Evolutionary conservation across 495 filamentous ascomycete genomes (phyloP), one percentile per base, ranked within the genome.

Genomic region (Penicillium arizonense): DNA sequence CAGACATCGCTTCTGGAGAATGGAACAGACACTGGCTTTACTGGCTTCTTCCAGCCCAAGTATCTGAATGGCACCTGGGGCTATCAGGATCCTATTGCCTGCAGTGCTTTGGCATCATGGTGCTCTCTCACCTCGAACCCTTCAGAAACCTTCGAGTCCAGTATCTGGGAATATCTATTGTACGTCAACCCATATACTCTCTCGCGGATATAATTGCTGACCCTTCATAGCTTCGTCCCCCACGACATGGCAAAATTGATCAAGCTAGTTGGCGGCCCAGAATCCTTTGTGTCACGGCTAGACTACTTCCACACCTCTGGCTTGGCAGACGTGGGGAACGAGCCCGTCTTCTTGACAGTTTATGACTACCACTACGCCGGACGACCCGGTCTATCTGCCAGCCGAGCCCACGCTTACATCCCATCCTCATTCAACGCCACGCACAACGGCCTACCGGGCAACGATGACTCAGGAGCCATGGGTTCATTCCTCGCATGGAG

Each of bases 291-390:
- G 18, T 61, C 74, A 16, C 82, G 86, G 1, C 77, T 91, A 0
- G 69, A 83, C 64, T 90, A 83, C 70, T 75, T 89, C 21, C 87
- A 89, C 62, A 79, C 83, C 49, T 80, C 82, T 4, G 74, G 74
- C 0, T 77, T 90, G 1, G 82, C 84, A 24, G 85, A 89, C 55
- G 84, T 89, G 37, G 82, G 86, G 16, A 87, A 91, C 59, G 87
- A 91, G 52, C 86, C 83, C 6, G 75, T 86, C 1, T 89, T 89
- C 64, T 66, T 90, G 3, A 86, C 83, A 0, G 82, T 88, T 0
- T 89, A 81, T 58, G 82, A 87, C 59, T 89, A 86, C 50, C 86
- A 89, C 65, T 89, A 89, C 56, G 84, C 82, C 3, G 86, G 85
- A 4, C 77, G 87, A 0, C 87, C 86, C 0, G 85, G 66, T 0